Evolutionary conservation across 306 rosid species (phyloP), one percentile per base, ranked within the genome.

Genomic region (Vachellia collinsii): DNA sequence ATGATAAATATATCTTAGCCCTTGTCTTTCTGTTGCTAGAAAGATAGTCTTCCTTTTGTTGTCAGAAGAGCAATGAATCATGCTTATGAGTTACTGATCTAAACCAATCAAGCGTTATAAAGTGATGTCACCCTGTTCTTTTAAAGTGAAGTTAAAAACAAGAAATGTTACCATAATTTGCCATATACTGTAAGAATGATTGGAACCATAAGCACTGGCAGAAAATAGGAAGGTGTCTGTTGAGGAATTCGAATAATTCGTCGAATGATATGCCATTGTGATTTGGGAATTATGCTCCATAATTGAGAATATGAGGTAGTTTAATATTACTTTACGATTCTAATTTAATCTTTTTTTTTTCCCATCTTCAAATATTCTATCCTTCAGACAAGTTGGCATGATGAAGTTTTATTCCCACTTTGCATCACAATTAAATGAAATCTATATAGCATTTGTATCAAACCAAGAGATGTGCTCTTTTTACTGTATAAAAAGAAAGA

Each of bases 81-180:
- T 53, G 4, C 61, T 53, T 6, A 41, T 41, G 22, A 19, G 22
- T 2, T n/a, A 1, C 23, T 53, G 61, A 53, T 19, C 61, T 53
- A 16, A 53, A 7, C 22, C 4, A 2, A 53, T 16, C 61, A 7
- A 53, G 61, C 61, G 23, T 53, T 53, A 53, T 3, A 1, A 7
- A 53, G 61, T 53, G 61, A 53, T 2, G 3, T 53, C 19, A 53
- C 23, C 11, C 25, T 19, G 23, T 65, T 41, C 65, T 59, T 59
- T 47, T 29, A 46, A 12, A 47, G 11, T 43, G 54, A 70, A 22
- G 39, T 22, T 43, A 70, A 22, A 38, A 39, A 39, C 68, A 20
- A 14, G 56, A 59, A 42, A 41, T 56, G 36, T 78, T 56, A n/a
- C 41, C 47, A 8, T 77, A 36, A 46, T 75, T 61, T 59, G 42